A percentile compares a stretch with the other conserved stretches of the same genome.
Evolutionary conservation across 148 eudicot species (phyloP).

Genomic region (Vaccinium myrtillus): DNA sequence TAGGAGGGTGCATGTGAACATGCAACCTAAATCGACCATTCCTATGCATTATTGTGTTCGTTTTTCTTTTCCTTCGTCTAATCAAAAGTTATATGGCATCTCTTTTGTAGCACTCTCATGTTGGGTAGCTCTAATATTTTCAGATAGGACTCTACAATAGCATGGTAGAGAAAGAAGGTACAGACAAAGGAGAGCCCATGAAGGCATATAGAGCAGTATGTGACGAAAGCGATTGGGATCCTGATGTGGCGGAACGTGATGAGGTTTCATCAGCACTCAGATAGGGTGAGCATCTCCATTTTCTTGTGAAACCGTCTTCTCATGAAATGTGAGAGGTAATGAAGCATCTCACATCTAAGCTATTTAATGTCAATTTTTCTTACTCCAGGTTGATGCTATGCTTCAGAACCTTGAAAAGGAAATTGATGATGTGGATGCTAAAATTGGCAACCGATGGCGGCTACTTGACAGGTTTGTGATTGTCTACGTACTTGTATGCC

Average conservation of each 20-base stretch:
- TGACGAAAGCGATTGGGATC: conserved; percentile 58
- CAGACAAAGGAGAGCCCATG: conserved; percentile 60
- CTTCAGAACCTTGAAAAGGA: conserved; percentile 86
- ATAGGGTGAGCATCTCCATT: conserved; percentile 43
- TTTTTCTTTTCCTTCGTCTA: background rate
- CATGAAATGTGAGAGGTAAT: background rate
- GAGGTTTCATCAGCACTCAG: conserved; percentile 74
- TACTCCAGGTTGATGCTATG: conserved; percentile 79
- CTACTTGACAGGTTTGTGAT: conserved; percentile 66
- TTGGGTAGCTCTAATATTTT: conserved; percentile 5
- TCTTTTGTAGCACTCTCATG: background rate
- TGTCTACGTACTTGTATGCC: background rate
- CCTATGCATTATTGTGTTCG: background rate
- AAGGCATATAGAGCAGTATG: conserved; percentile 78
- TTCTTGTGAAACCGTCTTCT: background rate
- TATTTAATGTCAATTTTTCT: background rate
- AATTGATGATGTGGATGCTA: conserved; percentile 92
- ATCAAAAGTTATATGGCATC: background rate
- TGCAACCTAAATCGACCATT: background rate
- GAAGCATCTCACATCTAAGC: background rate
- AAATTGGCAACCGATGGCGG: conserved; percentile 83
- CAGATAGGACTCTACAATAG: conserved; percentile 79
- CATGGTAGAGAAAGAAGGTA: conserved; percentile 68
- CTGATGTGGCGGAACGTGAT: conserved; percentile 46
- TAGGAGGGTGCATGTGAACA: background rate